phyloP scores from a whole-genome alignment of 1,284 basidiomycete genomes.

The Sporisorium sorghi region DNA sequence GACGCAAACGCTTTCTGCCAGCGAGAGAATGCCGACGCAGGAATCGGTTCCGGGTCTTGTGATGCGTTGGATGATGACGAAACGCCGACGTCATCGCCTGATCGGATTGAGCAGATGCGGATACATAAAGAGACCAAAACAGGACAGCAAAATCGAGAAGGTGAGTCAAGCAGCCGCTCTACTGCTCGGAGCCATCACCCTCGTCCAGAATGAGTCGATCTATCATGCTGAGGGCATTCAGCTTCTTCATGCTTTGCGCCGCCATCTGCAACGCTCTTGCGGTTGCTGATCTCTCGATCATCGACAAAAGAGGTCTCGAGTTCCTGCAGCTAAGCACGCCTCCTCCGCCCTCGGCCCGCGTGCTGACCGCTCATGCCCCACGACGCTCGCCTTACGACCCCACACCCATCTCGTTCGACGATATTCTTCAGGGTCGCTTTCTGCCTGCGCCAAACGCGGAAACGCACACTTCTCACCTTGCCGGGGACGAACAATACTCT shows the following conservation, averaged over 20 bases:
- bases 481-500: slow-evolving; percentile 4
- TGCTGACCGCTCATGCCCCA: neutral
- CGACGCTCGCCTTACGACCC: slow-evolving; percentile 2
- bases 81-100: neutral
- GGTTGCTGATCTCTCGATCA: neutral
- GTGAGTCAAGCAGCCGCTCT: neutral
- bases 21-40: neutral
- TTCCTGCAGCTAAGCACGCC: neutral
- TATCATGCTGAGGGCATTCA: neutral
- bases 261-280: too few relatives aligned
- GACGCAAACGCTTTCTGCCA: neutral
- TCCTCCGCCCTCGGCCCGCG: neutral
- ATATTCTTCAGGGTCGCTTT: slow-evolving; percentile 7
- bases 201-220: neutral
- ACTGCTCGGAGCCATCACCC: neutral
- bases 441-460: neutral
- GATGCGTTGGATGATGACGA: neutral
- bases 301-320: neutral
- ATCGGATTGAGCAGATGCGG: neutral
- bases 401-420: slow-evolving; percentile 11
- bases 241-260: neutral
- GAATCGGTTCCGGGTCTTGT: neutral
- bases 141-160: too few relatives aligned
- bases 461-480: neutral
- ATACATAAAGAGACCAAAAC: neutral